Conservation (phyloP, 2,329 filamentous ascomycete species). For the Alternaria atra region DNA sequence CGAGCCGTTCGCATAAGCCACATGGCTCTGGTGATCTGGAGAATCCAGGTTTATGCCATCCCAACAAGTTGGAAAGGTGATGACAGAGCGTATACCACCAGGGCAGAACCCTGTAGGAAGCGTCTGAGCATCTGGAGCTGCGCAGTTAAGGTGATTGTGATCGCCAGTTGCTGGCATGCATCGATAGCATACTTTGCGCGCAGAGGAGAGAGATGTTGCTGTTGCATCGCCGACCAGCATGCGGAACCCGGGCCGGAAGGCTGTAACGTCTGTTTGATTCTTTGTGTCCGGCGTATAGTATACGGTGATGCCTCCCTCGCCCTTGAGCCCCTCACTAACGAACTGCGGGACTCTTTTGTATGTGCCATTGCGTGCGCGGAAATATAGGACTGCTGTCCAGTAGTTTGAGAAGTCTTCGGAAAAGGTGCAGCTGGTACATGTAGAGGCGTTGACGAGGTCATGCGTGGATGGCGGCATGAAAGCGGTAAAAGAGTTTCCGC, state of each 20-base stretch:
- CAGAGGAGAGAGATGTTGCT: constrained; percentile 19
- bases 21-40: constrained; percentile 69
- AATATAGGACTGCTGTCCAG: constrained; percentile 43
- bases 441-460: constrained; percentile 37
- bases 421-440: constrained; percentile 50
- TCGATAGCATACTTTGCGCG: constrained; percentile 36
- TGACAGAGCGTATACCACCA: constrained; percentile 67
- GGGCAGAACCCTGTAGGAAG: constrained; percentile 56
- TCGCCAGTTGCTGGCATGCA: constrained; percentile 36
- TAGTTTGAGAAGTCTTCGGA: constrained; percentile 43
- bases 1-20: constrained; percentile 58
- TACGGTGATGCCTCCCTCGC: constrained; percentile 37
- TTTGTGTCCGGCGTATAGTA: constrained; percentile 36
- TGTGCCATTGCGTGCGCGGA: constrained; percentile 38
- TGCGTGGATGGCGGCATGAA: constrained; percentile 46
- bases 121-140: constrained; percentile 24
- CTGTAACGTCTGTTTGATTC: constrained; percentile 54
- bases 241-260: constrained; percentile 69
- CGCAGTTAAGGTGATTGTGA: constrained; percentile 17
- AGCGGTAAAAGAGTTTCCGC: constrained; percentile 35
- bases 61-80: constrained; percentile 79
- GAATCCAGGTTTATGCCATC: constrained; percentile 67
- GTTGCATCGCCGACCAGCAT: constrained; percentile 55
- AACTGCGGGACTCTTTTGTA: constrained; percentile 40
- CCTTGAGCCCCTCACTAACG: constrained; percentile 24